phyloP scores from a whole-genome alignment of 2,329 filamentous ascomycete species.

The Trichoderma gracile region DNA sequence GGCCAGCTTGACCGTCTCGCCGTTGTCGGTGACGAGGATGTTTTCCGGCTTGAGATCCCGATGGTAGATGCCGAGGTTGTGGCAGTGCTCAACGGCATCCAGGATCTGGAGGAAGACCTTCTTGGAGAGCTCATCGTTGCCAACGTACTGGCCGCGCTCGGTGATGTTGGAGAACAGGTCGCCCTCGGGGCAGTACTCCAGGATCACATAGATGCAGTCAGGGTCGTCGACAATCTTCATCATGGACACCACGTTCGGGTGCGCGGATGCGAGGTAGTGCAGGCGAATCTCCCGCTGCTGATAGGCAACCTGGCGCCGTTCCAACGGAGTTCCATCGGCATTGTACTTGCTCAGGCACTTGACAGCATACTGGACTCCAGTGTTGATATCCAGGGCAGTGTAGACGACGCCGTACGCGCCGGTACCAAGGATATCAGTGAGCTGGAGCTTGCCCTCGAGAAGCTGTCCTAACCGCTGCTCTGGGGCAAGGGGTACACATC shows the following conservation, averaged over 20 bases:
- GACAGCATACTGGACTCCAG: slow-evolving; percentile 82
- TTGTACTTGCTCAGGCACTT: slow-evolving; percentile 96
- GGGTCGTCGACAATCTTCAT: slow-evolving; percentile 87
- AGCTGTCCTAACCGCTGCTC: slow-evolving; percentile 85
- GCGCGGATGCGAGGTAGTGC: slow-evolving; percentile 84
- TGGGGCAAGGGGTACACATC: slow-evolving; percentile 62
- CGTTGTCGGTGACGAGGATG: slow-evolving; percentile 85
- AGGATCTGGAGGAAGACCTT: slow-evolving; percentile 90
- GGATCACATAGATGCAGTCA: slow-evolving; percentile 92
- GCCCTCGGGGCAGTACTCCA: slow-evolving; percentile 96
- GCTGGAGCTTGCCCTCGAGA: slow-evolving; percentile 78
- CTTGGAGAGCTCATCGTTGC: slow-evolving; percentile 85
- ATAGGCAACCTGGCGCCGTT: slow-evolving; percentile 82
- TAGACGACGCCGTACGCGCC: slow-evolving; percentile 98
- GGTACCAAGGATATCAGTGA: slow-evolving; percentile 83
- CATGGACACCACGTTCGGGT: slow-evolving; percentile 92
- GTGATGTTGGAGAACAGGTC: slow-evolving; percentile 98
- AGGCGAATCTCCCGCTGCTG: slow-evolving; percentile 91
- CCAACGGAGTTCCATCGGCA: slow-evolving; percentile 67
- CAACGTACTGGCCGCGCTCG: slow-evolving; percentile 87
- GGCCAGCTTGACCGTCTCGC: slow-evolving; percentile 89
- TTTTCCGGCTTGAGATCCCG: slow-evolving; percentile 98
- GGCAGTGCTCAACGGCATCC: slow-evolving; percentile 95
- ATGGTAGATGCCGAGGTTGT: slow-evolving; percentile 91
- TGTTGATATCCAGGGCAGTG: slow-evolving; percentile 80